Percentiles rank a stretch among this genome's conserved stretches.
These are phyloP conservation scores for Ascochyta rabiei DNA, from an alignment of 2,329 filamentous ascomycete genomes.

Conservation along the genomic window DNA sequence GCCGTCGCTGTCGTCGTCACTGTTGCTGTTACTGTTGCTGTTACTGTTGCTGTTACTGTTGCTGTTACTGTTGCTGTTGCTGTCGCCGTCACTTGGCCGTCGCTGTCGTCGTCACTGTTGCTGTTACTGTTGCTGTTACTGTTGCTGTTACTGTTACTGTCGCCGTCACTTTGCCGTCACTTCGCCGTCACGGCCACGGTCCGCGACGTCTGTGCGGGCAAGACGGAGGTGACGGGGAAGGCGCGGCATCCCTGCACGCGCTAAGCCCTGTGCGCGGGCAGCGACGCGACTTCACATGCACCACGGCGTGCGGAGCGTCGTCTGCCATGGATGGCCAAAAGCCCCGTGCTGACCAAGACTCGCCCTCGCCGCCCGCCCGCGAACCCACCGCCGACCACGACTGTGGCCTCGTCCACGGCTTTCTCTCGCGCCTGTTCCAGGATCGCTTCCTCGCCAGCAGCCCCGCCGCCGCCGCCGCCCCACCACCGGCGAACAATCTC, in stretches of 20 bases:
- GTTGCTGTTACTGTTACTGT: too few relatives aligned
- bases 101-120: too few relatives aligned
- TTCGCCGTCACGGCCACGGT: not conserved
- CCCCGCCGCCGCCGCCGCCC: slow-evolving; percentile 8
- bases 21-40: too few relatives aligned
- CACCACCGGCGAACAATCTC: slow-evolving; percentile 16
- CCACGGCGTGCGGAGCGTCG: slow-evolving; percentile 10
- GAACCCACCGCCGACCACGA: slow-evolving; percentile 7
- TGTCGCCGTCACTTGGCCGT: too few relatives aligned
- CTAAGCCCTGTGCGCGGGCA: slow-evolving; percentile 8
- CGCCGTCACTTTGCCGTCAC: too few relatives aligned
- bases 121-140: too few relatives aligned
- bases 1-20: too few relatives aligned
- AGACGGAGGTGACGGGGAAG: slow-evolving; percentile 16
- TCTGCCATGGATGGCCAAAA: slow-evolving; percentile 20
- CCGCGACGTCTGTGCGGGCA: slow-evolving; percentile 15
- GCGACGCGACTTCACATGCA: too few relatives aligned
- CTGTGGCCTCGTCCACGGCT: slow-evolving; percentile 21
- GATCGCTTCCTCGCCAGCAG: slow-evolving; percentile 27
- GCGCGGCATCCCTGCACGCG: not conserved
- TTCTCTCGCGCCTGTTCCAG: slow-evolving; percentile 31
- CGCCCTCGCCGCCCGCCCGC: not conserved
- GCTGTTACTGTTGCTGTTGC: too few relatives aligned
- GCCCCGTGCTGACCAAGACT: slow-evolving; percentile 7
- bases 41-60: too few relatives aligned